A percentile compares a stretch with the other conserved stretches of the same genome.
These are phyloP conservation scores for Saturnispora galanensis DNA, from an alignment of 805 yeast genomes.

Conservation along the genomic window DNA sequence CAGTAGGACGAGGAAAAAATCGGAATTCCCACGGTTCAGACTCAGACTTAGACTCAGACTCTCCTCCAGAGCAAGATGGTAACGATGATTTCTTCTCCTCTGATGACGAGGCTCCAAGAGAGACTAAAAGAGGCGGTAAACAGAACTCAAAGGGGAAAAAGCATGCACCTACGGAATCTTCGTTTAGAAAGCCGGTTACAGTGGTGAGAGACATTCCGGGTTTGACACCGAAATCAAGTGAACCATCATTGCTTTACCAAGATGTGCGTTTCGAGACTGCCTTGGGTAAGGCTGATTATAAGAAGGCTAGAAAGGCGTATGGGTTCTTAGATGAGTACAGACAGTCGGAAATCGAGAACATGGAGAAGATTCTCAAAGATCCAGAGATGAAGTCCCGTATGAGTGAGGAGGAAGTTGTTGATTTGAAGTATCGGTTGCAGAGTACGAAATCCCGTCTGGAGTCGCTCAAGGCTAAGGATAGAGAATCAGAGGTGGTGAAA, in stretches of 20 bases:
- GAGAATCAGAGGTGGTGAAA: constrained; percentile 55
- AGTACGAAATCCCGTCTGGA: constrained; percentile 61
- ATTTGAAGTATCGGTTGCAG: constrained; percentile 46
- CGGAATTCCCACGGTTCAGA: constrained; percentile 2
- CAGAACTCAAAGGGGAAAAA: constrained; percentile 28
- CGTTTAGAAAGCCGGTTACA: constrained; percentile 64
- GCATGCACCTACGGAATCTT: constrained; percentile 81
- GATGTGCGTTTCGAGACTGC: constrained; percentile 92
- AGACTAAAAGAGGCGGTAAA: constrained; percentile 21
- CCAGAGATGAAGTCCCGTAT: constrained; percentile 33
- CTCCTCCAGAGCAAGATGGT: constrained; percentile 20
- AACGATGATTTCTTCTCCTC: constrained; percentile 6
- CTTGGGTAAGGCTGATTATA: constrained; percentile 59
- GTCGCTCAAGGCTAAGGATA: constrained; percentile 60
- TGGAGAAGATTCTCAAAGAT: constrained; percentile 49
- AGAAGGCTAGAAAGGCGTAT: constrained; percentile 64
- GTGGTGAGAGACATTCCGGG: constrained; percentile 70
- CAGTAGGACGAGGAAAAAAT: neutral
- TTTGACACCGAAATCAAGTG: constrained; percentile 29
- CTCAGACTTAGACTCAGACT: constrained; percentile 16
- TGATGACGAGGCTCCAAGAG: constrained; percentile 9
- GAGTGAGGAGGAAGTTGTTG: constrained; percentile 37
- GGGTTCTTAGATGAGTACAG: constrained; percentile 82
- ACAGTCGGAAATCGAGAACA: constrained; percentile 53
- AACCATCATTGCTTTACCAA: constrained; percentile 22